Evolutionary conservation across 495 filamentous ascomycete genomes (phyloP).

Genomic region (Haplographium delicatum): DNA sequence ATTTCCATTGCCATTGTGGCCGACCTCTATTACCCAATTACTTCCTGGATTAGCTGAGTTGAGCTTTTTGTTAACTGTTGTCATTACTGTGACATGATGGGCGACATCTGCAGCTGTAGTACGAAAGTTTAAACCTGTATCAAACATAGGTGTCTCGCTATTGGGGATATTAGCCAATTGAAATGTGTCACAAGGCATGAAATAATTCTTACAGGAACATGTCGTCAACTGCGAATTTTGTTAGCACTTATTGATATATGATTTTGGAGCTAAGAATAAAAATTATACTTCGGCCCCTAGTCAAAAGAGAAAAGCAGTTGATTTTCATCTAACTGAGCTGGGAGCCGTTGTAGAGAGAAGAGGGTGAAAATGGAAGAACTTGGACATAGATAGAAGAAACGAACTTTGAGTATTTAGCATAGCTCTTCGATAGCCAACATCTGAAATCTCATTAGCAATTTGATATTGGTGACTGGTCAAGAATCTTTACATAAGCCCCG

Average conservation of each 20-base stretch:
- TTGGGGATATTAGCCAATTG: not conserved
- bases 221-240: constrained; percentile 9
- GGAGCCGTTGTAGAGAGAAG: too few relatives aligned
- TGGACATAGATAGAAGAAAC: too few relatives aligned
- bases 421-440: constrained; percentile 51
- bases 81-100: not conserved
- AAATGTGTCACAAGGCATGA: not conserved
- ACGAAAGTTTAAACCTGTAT: constrained; percentile 1
- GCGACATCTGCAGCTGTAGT: not conserved
- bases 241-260: not conserved
- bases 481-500: constrained; percentile 37
- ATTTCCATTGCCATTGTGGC: constrained; percentile 59
- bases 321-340: too few relatives aligned
- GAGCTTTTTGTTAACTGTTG: constrained; percentile 1
- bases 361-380: too few relatives aligned
- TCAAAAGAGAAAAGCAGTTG: too few relatives aligned
- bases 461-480: not conserved
- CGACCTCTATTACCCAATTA: constrained; percentile 50
- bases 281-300: too few relatives aligned
- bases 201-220: constrained; percentile 14
- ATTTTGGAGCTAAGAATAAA: not conserved
- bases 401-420: constrained; percentile 49
- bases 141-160: constrained; percentile 10
- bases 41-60: constrained; percentile 34
- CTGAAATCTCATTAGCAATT: not conserved